These are phyloP conservation scores for Hydnum rufescens DNA, from an alignment of 768 basidiomycete genomes.

Conservation along the genomic window DNA sequence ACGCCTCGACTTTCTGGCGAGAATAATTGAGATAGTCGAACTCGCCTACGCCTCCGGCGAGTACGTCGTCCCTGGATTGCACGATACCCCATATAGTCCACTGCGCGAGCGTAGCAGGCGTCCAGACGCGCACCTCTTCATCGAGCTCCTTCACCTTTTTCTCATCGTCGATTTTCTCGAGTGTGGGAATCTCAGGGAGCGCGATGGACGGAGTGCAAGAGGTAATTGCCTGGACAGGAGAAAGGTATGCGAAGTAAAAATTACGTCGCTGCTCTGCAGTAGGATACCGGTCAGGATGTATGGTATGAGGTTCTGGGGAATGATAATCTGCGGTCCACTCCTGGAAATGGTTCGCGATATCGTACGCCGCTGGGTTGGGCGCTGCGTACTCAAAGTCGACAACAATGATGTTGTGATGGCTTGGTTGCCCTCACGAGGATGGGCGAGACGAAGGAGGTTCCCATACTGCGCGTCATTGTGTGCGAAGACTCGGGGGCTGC, in stretches of 20 bases:
- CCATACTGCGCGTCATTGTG: conserved; percentile 97
- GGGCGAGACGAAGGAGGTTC: conserved; percentile 51
- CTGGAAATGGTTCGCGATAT: conserved; percentile 92
- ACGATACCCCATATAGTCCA: conserved; percentile 95
- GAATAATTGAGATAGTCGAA: conserved; percentile 87
- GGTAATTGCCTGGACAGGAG: conserved; percentile 3
- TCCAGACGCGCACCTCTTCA: conserved; percentile 68
- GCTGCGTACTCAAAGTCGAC: conserved; percentile 97
- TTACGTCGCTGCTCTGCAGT: conserved; percentile 47
- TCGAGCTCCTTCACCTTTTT: conserved; percentile 35
- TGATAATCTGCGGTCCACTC: conserved; percentile 96
- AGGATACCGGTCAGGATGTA: conserved; percentile 50
- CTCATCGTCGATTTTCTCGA: conserved; percentile 10
- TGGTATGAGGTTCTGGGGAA: conserved; percentile 39
- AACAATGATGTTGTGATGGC: conserved; percentile 52
- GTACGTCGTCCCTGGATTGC: conserved; percentile 61
- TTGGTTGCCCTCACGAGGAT: conserved; percentile 20
- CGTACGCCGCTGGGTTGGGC: conserved; percentile 81
- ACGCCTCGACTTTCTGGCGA: conserved; percentile 21
- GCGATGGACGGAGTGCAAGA: conserved; percentile 2
- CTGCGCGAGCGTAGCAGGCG: conserved; percentile 73
- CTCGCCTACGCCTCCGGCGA: conserved; percentile 35
- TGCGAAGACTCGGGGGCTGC: conserved; percentile 52
- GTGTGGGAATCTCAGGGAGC: background rate
- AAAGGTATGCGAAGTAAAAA: conserved; percentile 76